Conservation (phyloP, 2,329 filamentous ascomycete genomes). For the Sclerotinia glacialis region DNA sequence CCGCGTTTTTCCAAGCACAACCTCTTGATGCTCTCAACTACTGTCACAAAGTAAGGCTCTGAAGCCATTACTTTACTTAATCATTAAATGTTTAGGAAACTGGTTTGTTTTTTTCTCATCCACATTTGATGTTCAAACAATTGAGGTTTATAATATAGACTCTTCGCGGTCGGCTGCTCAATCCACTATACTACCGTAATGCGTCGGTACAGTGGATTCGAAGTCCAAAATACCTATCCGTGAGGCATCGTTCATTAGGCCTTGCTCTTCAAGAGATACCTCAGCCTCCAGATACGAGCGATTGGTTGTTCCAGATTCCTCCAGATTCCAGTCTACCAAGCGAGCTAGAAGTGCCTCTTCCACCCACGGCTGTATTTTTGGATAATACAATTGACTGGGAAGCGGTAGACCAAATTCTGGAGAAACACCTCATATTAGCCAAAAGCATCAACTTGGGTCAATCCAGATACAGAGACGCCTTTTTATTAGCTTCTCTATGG, state of each 20-base stretch:
- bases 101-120: not conserved
- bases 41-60: not conserved
- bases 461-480: not conserved
- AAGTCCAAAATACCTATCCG: not conserved
- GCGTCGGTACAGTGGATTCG: not conserved
- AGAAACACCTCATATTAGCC: not conserved
- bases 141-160: constrained; percentile 6
- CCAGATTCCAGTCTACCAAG: not conserved
- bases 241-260: not conserved
- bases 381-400: constrained; percentile 8
- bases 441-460: not conserved
- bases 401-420: not conserved
- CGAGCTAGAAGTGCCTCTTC: not conserved
- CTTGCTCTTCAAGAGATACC: not conserved
- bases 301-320: constrained; percentile 9
- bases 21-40: not conserved
- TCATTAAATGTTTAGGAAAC: not conserved
- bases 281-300: not conserved
- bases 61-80: not conserved
- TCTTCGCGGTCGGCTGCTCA: not conserved
- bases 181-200: constrained; percentile 6
- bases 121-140: not conserved
- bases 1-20: not conserved
- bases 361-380: not conserved
- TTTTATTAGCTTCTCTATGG: not conserved